A percentile compares a stretch with the other conserved stretches of the same genome.
phyloP scores from a whole-genome alignment of 345 rosid species.

The Cardamine chenopodiifolia region DNA sequence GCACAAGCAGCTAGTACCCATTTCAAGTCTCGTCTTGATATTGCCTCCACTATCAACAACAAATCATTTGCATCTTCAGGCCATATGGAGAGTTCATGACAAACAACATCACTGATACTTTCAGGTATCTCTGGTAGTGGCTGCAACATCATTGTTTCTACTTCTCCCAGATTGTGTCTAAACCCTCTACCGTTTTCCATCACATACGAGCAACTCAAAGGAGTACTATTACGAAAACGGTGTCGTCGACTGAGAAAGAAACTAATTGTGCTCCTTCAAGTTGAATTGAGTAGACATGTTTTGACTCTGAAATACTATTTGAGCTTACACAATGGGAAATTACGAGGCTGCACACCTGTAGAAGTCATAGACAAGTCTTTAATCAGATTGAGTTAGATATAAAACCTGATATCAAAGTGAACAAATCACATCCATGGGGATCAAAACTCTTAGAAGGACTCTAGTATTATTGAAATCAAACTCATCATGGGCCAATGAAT shows the following conservation, averaged over 20 bases:
- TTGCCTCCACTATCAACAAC: constrained; percentile 32
- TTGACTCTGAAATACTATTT: not conserved
- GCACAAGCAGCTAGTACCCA: constrained; percentile 50
- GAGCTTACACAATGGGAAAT: not conserved
- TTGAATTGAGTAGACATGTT: not conserved
- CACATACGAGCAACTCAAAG: not conserved
- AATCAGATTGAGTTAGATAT: constrained; percentile 6
- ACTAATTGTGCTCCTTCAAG: not conserved
- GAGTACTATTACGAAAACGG: not conserved
- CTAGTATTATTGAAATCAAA: not conserved
- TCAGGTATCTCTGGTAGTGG: constrained; percentile 49
- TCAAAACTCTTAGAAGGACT: not conserved
- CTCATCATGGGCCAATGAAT: not conserved
- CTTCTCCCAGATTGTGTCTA: constrained; percentile 45
- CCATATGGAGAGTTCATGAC: constrained; percentile 31
- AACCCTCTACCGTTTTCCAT: not conserved
- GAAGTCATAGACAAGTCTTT: not conserved
- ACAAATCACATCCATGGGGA: constrained; percentile 1
- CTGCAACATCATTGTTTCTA: constrained; percentile 69
- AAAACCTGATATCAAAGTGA: not conserved
- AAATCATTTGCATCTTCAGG: constrained; percentile 28
- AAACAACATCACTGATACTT: constrained; percentile 45
- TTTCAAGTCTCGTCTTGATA: constrained; percentile 47
- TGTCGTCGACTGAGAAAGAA: too few relatives aligned
- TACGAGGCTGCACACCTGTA: not conserved